Evolutionary conservation across 768 basidiomycete genomes (phyloP).

Genomic region (Fomitopsis serialis): DNA sequence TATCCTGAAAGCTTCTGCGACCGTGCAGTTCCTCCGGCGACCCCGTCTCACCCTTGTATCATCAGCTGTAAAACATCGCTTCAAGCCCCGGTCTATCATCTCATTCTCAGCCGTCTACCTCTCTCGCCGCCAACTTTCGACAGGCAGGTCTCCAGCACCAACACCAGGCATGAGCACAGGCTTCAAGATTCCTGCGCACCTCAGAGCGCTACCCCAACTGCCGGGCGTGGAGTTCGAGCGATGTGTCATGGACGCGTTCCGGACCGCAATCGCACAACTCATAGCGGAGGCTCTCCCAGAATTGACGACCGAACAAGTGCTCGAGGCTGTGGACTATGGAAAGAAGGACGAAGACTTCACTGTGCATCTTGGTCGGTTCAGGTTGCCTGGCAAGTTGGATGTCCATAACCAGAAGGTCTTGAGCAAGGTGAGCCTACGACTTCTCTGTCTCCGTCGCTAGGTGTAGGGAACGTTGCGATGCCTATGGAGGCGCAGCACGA

Average conservation of each 20-base stretch:
- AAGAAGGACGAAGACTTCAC: slow-evolving; percentile 95
- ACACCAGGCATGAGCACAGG: slow-evolving; percentile 4
- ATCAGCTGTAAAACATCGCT: background rate
- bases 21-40: background rate
- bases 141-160: background rate
- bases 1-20: background rate
- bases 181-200: slow-evolving; percentile 16
- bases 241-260: slow-evolving; percentile 71
- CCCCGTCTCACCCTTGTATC: slow-evolving; percentile 1
- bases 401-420: slow-evolving; percentile 70
- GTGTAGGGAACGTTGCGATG: no score
- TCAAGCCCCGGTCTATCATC: background rate
- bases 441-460: no score
- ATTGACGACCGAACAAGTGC: slow-evolving; percentile 72
- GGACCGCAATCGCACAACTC: slow-evolving; percentile 73
- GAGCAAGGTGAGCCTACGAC: slow-evolving; percentile 43
- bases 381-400: slow-evolving; percentile 78
- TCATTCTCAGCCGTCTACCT: background rate
- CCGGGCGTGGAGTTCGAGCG: slow-evolving; percentile 55
- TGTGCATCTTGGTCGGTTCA: slow-evolving; percentile 87
- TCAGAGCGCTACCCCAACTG: slow-evolving; percentile 32
- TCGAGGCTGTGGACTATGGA: slow-evolving; percentile 80
- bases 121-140: slow-evolving; percentile 6
- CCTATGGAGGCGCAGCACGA: no score
- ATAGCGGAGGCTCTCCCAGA: slow-evolving; percentile 59